Conservation (phyloP, 2,329 filamentous ascomycete genomes). For the Aspergillus sp. region DNA sequence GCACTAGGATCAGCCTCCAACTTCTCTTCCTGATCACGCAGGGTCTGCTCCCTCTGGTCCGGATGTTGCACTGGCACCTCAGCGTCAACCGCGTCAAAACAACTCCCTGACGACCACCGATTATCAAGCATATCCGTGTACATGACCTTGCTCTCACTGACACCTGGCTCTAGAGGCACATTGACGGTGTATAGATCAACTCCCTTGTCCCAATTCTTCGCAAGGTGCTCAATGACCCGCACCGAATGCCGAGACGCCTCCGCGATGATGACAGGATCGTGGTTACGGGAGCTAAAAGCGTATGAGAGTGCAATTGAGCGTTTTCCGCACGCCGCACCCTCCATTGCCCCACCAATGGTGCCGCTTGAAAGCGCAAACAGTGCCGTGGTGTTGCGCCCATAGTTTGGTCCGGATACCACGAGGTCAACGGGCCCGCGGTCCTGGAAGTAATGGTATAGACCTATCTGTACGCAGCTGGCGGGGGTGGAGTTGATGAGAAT, state of each 20-base stretch:
- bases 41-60: slow-evolving; percentile 72
- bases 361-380: slow-evolving; percentile 78
- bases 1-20: slow-evolving; percentile 32
- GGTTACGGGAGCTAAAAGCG: slow-evolving; percentile 84
- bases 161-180: slow-evolving; percentile 78
- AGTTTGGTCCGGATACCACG: slow-evolving; percentile 80
- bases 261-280: slow-evolving; percentile 79
- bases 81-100: slow-evolving; percentile 78
- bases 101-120: slow-evolving; percentile 81
- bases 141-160: slow-evolving; percentile 73
- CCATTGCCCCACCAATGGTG: slow-evolving; percentile 76
- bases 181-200: slow-evolving; percentile 92
- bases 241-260: slow-evolving; percentile 76
- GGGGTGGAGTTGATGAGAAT: slow-evolving; percentile 80
- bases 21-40: slow-evolving; percentile 67
- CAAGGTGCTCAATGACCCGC: slow-evolving; percentile 77
- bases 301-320: slow-evolving; percentile 83
- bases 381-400: slow-evolving; percentile 79
- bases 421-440: slow-evolving; percentile 74
- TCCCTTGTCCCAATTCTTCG: slow-evolving; percentile 71
- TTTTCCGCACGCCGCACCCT: slow-evolving; percentile 72
- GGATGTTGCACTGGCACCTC: slow-evolving; percentile 62
- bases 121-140: slow-evolving; percentile 90
- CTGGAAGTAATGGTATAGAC: slow-evolving; percentile 77
- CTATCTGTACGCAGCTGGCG: slow-evolving; percentile 80